phyloP scores from a whole-genome alignment of 768 basidiomycete genomes.

The Gloeophyllum trabeum region DNA sequence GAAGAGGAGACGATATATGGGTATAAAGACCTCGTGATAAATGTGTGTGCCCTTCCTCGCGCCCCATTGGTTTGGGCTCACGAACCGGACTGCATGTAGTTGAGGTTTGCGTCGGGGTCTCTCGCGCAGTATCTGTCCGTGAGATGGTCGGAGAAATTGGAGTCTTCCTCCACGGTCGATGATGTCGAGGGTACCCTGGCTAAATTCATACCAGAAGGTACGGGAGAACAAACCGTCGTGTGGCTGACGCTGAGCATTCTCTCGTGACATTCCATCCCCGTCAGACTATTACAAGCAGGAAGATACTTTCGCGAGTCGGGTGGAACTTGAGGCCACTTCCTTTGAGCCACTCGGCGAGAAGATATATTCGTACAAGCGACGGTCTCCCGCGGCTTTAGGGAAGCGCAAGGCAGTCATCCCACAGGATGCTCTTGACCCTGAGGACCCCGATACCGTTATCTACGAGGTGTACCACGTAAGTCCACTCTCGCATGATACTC shows the following conservation, averaged over 20 bases:
- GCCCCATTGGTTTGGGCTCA: background rate
- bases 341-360: slow-evolving; percentile 74
- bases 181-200: slow-evolving; percentile 74
- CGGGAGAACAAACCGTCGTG: too few species aligned
- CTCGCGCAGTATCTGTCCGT: slow-evolving; percentile 68
- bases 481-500: slow-evolving; percentile 7
- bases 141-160: slow-evolving; percentile 55
- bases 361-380: slow-evolving; percentile 69
- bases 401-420: slow-evolving; percentile 32
- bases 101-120: slow-evolving; percentile 83
- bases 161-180: slow-evolving; percentile 60
- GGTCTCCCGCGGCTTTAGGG: slow-evolving; percentile 29
- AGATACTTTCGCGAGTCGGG: slow-evolving; percentile 50
- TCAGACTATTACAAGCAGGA: slow-evolving; percentile 65
- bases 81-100: slow-evolving; percentile 34
- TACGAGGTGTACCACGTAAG: slow-evolving; percentile 90
- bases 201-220: slow-evolving; percentile 69
- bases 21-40: slow-evolving; percentile 73
- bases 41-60: slow-evolving; percentile 39
- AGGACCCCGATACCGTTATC: slow-evolving; percentile 50
- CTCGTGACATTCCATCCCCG: background rate
- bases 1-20: slow-evolving; percentile 96
- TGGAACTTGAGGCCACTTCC: slow-evolving; percentile 64
- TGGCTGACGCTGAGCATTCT: background rate
- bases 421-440: slow-evolving; percentile 26